Base-by-base conservation (phyloP, 805 yeast species). In the Cyberlindnera mississippiensis region DNA sequence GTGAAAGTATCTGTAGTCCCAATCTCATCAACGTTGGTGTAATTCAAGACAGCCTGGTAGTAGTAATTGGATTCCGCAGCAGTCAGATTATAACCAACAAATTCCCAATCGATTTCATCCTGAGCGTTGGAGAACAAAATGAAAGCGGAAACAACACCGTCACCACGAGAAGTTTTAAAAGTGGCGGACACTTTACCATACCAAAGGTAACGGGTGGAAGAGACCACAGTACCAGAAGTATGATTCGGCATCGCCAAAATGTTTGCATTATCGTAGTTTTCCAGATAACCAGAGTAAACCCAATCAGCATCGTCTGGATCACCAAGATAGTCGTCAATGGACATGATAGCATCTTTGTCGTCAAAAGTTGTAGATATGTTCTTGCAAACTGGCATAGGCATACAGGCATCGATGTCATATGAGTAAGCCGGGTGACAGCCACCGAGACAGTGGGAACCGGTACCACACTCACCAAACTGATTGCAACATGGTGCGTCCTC, bases 51-150 rank as follows among this genome's bases (percentile, higher is more conserved):
- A 62, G 91, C 96, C 60, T 83, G 80, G 61, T 76, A 80, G 69
- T 85, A 90, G 72, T 60, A 89, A 66, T 90, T 90, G 20, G 89
- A 70, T 71, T 90, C 90, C 2, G 80, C 85, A 17, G 64, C 60
- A 26, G 73, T 71, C 56, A 85, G 64, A 56, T 84, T 77, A 56
- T 75, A 75, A 45, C 98, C 98, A 49, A 88, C 82, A 52, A 80
- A 82, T 68, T 90, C 96, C 58, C 66, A 80, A 74, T 90, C 97
- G 55, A 89, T 75, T 72, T 90, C 97, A 69, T 89, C 97, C 71
- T 85, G 80, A 32, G 82, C 87, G 59, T 85, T 85, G 7, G 96
- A 85, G 63, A 78, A 82, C 39, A 87, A 62, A 63, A 89, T 87
- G 56, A 81, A 78, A 24, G 96, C 90, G 13, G 95, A 74, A 44